Percentiles rank a stretch among this genome's conserved stretches.
These are phyloP conservation scores for Ganoderma sinense DNA, from an alignment of 1,284 basidiomycete species.

Conservation along the genomic window DNA sequence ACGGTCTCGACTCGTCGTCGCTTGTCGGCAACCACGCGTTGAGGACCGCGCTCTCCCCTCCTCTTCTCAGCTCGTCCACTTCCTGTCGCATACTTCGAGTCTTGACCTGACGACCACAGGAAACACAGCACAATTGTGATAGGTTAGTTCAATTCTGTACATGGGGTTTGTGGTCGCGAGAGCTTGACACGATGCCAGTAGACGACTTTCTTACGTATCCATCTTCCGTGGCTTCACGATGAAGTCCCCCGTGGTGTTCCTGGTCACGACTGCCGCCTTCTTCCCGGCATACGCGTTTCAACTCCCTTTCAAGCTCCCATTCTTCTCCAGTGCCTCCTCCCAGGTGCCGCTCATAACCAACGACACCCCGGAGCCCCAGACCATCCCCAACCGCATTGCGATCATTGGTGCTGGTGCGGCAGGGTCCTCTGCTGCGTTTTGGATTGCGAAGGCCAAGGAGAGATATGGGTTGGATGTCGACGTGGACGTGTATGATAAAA, in stretches of 20 bases:
- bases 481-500: conserved; percentile 85
- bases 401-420: conserved; percentile 91
- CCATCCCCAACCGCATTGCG: conserved; percentile 56
- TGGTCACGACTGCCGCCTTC: conserved; percentile 21
- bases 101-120: not conserved
- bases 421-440: conserved; percentile 88
- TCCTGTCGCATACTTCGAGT: not conserved
- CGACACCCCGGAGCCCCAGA: conserved; percentile 6
- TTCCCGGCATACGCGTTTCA: conserved; percentile 30
- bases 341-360: conserved; percentile 14
- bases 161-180: not conserved
- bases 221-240: conserved; percentile 5
- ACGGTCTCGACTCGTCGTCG: not conserved
- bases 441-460: conserved; percentile 80
- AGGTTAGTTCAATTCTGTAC: not conserved
- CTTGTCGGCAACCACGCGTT: not conserved
- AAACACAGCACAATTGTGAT: too few relatives aligned
- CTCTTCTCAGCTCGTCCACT: not conserved
- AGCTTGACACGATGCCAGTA: not conserved
- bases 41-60: not conserved
- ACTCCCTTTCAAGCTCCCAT: conserved; percentile 27
- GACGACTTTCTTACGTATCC: conserved; percentile 1
- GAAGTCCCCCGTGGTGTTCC: conserved; percentile 20
- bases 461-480: conserved; percentile 72
- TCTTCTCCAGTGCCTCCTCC: conserved; percentile 27